These are phyloP conservation scores for Bocquillonia castaneifolia DNA, from an alignment of 441 rosid genomes.

Conservation along the genomic window DNA sequence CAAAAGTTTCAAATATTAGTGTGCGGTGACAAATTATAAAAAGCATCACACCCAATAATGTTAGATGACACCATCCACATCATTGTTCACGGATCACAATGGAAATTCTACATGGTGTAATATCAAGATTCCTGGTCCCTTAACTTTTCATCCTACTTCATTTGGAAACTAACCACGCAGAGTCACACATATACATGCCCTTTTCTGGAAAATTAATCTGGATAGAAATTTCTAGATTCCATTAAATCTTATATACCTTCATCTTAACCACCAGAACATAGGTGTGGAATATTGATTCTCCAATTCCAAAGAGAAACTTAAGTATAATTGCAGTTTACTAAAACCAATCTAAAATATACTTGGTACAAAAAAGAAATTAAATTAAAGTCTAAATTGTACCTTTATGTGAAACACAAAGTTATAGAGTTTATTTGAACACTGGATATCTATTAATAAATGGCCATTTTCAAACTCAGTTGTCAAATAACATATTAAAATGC, in stretches of 20 bases:
- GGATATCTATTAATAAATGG: not conserved
- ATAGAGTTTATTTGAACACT: not conserved
- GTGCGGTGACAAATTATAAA: not conserved
- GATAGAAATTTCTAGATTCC: conserved; percentile 5
- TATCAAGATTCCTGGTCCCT: not conserved
- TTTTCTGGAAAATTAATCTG: not conserved
- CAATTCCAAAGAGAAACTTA: not conserved
- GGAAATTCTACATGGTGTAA: not conserved
- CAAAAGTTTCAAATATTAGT: not conserved
- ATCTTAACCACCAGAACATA: not conserved
- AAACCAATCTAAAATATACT: no score
- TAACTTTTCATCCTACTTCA: conserved; percentile 6
- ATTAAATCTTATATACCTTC: not conserved
- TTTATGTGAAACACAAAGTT: not conserved
- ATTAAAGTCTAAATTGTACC: not conserved
- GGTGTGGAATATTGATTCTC: not conserved
- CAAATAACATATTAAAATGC: not conserved
- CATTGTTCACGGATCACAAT: not conserved
- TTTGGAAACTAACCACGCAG: conserved; percentile 1
- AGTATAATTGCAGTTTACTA: not conserved
- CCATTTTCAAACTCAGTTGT: not conserved
- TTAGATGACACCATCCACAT: not conserved
- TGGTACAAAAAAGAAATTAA: not conserved
- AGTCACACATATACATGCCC: not conserved
- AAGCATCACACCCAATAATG: no score